These are phyloP conservation scores for Coriaria nepalensis DNA, from an alignment of 306 rosid genomes.

Conservation along the genomic window DNA sequence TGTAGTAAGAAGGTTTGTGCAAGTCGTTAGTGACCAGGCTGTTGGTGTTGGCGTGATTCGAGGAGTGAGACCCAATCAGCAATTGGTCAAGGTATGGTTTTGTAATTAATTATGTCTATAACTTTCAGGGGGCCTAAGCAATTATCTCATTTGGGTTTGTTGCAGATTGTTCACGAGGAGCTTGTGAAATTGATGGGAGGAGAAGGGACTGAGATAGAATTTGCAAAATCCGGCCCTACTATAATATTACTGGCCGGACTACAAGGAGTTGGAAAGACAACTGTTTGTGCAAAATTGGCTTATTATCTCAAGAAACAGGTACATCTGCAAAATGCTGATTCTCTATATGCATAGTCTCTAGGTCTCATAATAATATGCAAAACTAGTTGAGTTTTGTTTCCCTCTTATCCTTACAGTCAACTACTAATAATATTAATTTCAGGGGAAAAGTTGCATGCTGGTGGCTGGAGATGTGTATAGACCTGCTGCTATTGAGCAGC, in stretches of 20 bases:
- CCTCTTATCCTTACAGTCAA: conserved; percentile 1
- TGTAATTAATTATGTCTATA: no score
- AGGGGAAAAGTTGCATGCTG: conserved; percentile 97
- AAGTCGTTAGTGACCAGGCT: conserved; percentile 78
- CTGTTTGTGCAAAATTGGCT: conserved; percentile 91
- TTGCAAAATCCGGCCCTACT: conserved; percentile 70
- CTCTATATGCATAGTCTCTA: no score
- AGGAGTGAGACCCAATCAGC: conserved; percentile 92
- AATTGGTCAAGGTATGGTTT: conserved; percentile 64
- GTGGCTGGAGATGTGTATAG: conserved; percentile 95
- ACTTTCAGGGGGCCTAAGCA: no score
- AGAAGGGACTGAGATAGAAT: conserved; percentile 75
- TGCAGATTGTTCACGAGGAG: conserved; percentile 88
- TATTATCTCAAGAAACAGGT: conserved; percentile 90
- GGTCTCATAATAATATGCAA: no score
- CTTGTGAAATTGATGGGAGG: conserved; percentile 96
- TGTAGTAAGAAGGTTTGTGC: conserved; percentile 94
- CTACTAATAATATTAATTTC: conserved; percentile 8
- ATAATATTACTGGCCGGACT: conserved; percentile 90
- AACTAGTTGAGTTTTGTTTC: no score
- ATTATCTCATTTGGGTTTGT: conserved; percentile 2
- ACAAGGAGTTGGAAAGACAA: conserved; percentile 98
- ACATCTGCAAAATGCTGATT: background rate
- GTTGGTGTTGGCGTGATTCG: conserved; percentile 82
- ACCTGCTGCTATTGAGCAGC: conserved; percentile 99